Percentiles rank a stretch among this genome's conserved stretches.
Evolutionary conservation across 2,329 filamentous ascomycete species (phyloP).

Genomic region (Fusarium albosuccineum): DNA sequence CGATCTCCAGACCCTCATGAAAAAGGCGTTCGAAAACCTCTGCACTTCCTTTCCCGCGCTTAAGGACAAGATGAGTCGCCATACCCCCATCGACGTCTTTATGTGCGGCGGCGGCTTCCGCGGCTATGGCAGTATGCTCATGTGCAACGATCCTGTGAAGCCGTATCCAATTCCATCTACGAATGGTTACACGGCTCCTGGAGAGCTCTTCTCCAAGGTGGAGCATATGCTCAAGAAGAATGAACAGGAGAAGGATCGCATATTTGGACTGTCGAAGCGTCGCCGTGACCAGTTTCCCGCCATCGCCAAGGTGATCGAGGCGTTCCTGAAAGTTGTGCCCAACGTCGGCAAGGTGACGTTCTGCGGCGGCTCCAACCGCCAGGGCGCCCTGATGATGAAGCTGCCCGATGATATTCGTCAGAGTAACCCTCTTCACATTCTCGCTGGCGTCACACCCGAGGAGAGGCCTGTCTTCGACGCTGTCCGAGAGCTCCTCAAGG

Average conservation of each 20-base stretch:
- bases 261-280: slow-evolving; percentile 84
- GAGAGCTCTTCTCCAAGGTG: slow-evolving; percentile 70
- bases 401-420: slow-evolving; percentile 71
- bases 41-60: slow-evolving; percentile 65
- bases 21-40: slow-evolving; percentile 69
- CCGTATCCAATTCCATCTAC: slow-evolving; percentile 89
- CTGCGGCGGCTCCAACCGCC: slow-evolving; percentile 88
- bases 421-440: slow-evolving; percentile 71
- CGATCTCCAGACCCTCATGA: slow-evolving; percentile 70
- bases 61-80: slow-evolving; percentile 51
- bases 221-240: slow-evolving; percentile 66
- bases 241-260: slow-evolving; percentile 64
- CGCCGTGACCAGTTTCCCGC: slow-evolving; percentile 86
- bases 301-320: slow-evolving; percentile 83
- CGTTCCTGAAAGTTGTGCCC: slow-evolving; percentile 77
- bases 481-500: slow-evolving; percentile 54
- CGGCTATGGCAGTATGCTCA: slow-evolving; percentile 90
- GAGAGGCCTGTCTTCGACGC: slow-evolving; percentile 52
- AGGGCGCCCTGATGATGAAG: slow-evolving; percentile 83
- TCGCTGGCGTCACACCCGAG: slow-evolving; percentile 41
- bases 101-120: slow-evolving; percentile 92
- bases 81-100: slow-evolving; percentile 75
- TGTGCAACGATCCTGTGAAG: slow-evolving; percentile 78
- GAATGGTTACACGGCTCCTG: slow-evolving; percentile 79
- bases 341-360: slow-evolving; percentile 81